phyloP scores from a whole-genome alignment of 1,284 basidiomycete species.

The Wolfiporia cocos region DNA sequence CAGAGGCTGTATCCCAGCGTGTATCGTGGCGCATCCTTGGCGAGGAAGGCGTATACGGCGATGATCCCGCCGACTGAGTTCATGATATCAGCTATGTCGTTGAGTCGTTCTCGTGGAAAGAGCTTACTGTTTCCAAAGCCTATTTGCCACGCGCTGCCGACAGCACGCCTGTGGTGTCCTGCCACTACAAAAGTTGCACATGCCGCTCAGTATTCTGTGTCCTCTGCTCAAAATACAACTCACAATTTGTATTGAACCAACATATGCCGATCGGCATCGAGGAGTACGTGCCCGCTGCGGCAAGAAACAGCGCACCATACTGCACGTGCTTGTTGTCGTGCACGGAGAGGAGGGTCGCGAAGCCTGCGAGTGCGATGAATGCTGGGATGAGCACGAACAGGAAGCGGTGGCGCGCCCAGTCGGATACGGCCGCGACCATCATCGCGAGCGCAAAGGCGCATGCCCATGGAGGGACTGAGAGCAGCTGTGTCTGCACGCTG shows the following conservation, averaged over 20 bases:
- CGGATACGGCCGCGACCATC: constrained; percentile 21
- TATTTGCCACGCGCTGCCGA: constrained; percentile 25
- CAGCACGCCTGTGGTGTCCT: constrained; percentile 23
- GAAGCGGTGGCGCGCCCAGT: constrained; percentile 22
- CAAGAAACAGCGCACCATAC: constrained; percentile 28
- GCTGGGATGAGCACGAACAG: constrained; percentile 20
- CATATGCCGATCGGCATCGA: constrained; percentile 27
- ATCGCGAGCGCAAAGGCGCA: constrained; percentile 28
- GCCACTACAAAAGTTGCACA: constrained; percentile 14
- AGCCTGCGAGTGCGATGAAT: constrained; percentile 21
- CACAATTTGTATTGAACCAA: constrained; percentile 29
- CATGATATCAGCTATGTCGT: background rate
- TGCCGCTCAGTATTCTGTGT: background rate
- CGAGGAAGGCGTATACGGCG: constrained; percentile 25
- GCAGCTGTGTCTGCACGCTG: constrained; percentile 40
- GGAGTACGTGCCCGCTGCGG: constrained; percentile 25
- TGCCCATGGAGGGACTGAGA: constrained; percentile 44
- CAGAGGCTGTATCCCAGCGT: constrained; percentile 24
- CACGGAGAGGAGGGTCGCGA: constrained; percentile 23
- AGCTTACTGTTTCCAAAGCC: constrained; percentile 25
- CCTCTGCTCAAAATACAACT: constrained; percentile 1
- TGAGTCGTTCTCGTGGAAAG: background rate
- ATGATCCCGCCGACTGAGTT: constrained; percentile 24
- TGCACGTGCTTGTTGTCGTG: constrained; percentile 23
- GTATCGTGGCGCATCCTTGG: constrained; percentile 25